Evolutionary conservation across 2,329 filamentous ascomycete species (phyloP), one percentile per base, ranked within the genome.

Genomic region (Periconia sp.): DNA sequence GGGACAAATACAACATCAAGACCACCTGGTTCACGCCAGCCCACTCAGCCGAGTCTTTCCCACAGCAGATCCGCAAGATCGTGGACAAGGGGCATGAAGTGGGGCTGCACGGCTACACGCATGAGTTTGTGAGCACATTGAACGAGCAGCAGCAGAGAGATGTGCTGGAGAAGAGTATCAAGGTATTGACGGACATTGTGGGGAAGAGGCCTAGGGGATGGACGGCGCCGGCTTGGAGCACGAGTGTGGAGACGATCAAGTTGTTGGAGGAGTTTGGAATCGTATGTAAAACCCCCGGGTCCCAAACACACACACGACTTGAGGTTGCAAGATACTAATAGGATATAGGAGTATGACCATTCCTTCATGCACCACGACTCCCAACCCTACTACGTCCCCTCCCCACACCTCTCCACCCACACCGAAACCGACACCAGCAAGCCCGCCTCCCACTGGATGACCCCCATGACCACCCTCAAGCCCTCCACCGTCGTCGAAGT

Each of bases 291-390:
- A n/a, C n/a, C n/a, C n/a, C 43, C 13, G 44, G 7, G 23, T 36
- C 16, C 15, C 5, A 12, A 11, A 23, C 10, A 21, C 23, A 23
- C 17, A 13, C 10, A 19, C 11, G 4, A 11, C 16, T 3, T 23
- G 23, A n/a, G 17, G 19, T 19, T 3, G 2, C n/a, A n/a, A n/a
- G n/a, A n/a, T n/a, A n/a, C n/a, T n/a, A n/a, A n/a, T n/a, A n/a
- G n/a, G n/a, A n/a, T n/a, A n/a, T n/a, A n/a, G 56, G 83, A 86
- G 34, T 77, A 77, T 54, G 75, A 77, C 51, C 74, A 77, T 50
- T 72, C 67, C 3, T 74, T 77, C 56, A 74, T 77, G 73, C 74
- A 77, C 50, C 73, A 77, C 52, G 75, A 77, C 54, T 68, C 68
- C 11, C 72, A 75, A 47, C 67, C 67, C 9, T 73, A 71, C 57